These are phyloP conservation scores for Penicillium silybi DNA, from an alignment of 495 filamentous ascomycete genomes.

Conservation along the genomic window DNA sequence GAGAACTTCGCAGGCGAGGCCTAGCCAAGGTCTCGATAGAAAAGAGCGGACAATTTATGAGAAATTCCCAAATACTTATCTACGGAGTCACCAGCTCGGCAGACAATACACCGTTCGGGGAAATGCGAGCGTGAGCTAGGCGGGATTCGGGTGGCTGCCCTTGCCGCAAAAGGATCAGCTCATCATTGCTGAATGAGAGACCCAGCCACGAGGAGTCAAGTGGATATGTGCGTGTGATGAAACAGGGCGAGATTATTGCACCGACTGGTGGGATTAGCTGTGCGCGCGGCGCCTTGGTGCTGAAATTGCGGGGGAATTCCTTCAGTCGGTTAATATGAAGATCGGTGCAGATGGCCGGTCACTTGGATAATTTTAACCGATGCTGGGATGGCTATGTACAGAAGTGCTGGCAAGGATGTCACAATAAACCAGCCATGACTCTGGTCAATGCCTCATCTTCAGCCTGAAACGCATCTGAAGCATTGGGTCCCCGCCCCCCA, in stretches of 20 bases:
- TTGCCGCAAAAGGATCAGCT: not conserved
- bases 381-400: not conserved
- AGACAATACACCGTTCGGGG: slow-evolving; percentile 4
- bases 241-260: not conserved
- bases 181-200: not conserved
- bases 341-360: not conserved
- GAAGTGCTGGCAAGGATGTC: not conserved
- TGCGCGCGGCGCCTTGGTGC: not conserved
- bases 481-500: slow-evolving; percentile 7
- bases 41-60: not conserved
- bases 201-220: not conserved
- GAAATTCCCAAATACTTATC: not conserved
- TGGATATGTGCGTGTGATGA: not conserved
- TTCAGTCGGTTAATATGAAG: slow-evolving; percentile 5
- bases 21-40: not conserved
- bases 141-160: not conserved
- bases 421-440: slow-evolving; percentile 41
- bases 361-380: not conserved
- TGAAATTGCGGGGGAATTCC: slow-evolving; percentile 1
- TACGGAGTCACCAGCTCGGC: not conserved
- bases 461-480: slow-evolving; percentile 31
- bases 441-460: slow-evolving; percentile 41
- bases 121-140: not conserved
- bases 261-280: slow-evolving; percentile 18
- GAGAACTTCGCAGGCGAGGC: not conserved